Conservation (phyloP, 768 basidiomycete genomes). For the Stropharia rugosoannulata region DNA sequence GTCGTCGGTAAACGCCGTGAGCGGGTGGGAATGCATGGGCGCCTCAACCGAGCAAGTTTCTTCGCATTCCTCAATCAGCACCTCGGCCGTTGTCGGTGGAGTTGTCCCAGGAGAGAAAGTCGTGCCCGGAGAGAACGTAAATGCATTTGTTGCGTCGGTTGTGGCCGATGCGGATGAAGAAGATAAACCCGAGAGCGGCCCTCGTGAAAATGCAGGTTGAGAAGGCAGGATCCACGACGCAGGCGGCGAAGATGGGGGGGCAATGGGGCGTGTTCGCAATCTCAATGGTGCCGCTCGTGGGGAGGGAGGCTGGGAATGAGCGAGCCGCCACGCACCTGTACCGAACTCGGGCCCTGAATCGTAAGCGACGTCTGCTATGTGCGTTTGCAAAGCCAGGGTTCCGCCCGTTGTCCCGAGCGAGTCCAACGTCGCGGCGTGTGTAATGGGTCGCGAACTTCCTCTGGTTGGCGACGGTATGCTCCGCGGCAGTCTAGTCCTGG, state of each 20-base stretch:
- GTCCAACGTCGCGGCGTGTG: neutral
- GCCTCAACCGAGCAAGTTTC: conserved; percentile 10
- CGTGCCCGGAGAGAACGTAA: neutral
- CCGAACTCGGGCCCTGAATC: neutral
- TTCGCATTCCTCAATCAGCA: neutral
- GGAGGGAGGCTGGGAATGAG: conserved; percentile 13
- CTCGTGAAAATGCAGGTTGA: neutral
- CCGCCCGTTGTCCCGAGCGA: neutral
- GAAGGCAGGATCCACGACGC: neutral
- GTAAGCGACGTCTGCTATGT: neutral
- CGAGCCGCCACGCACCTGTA: conserved; percentile 1
- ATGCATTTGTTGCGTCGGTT: neutral
- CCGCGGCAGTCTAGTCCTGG: neutral
- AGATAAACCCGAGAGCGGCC: neutral
- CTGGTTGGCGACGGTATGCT: neutral
- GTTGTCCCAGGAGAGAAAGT: neutral
- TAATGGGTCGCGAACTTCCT: neutral
- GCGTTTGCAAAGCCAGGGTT: conserved; percentile 1
- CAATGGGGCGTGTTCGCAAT: neutral
- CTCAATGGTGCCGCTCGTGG: conserved; percentile 13
- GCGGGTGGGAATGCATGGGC: conserved; percentile 15
- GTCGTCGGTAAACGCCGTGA: conserved; percentile 8
- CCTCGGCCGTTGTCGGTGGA: neutral
- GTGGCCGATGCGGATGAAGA: neutral
- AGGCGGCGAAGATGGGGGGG: conserved; percentile 5